These are phyloP conservation scores for Mycena indigotica DNA, from an alignment of 768 basidiomycete genomes.

Conservation along the genomic window DNA sequence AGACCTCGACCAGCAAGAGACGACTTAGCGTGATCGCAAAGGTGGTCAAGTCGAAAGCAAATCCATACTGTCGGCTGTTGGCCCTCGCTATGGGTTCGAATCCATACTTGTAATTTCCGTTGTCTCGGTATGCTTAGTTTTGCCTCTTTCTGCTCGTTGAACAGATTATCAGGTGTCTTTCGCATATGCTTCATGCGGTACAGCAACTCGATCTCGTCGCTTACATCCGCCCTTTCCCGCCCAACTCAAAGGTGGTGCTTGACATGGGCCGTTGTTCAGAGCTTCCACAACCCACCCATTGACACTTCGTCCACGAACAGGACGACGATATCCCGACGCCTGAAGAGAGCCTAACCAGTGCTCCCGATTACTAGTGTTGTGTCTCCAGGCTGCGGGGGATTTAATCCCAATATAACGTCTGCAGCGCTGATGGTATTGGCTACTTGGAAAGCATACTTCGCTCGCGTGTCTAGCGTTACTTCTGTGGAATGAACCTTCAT, in stretches of 20 bases:
- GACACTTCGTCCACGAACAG: not conserved
- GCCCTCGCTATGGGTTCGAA: slow-evolving; percentile 22
- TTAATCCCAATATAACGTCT: not conserved
- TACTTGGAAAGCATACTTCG: not conserved
- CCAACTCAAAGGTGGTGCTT: not conserved
- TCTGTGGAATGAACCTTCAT: not conserved
- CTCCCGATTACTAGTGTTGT: too few species aligned
- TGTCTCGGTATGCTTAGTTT: not conserved
- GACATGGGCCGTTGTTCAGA: not conserved
- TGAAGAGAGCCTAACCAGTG: not conserved
- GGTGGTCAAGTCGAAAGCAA: slow-evolving; percentile 26
- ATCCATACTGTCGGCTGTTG: slow-evolving; percentile 17
- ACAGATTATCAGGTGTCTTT: not conserved
- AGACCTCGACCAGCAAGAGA: slow-evolving; percentile 32
- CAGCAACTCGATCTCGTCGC: not conserved
- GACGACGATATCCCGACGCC: not conserved
- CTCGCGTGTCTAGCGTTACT: not conserved
- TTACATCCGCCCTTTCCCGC: not conserved
- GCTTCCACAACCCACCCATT: too few species aligned
- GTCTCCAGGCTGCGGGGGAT: too few species aligned
- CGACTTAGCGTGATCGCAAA: slow-evolving; percentile 16
- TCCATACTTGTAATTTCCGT: slow-evolving; percentile 13
- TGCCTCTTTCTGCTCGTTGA: slow-evolving; percentile 3
- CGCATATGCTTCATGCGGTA: not conserved
- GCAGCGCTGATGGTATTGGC: not conserved